Evolutionary conservation across 2,329 filamentous ascomycete genomes (phyloP), one percentile per base, ranked within the genome.

Genomic region (Sporothrix euskadiensis): DNA sequence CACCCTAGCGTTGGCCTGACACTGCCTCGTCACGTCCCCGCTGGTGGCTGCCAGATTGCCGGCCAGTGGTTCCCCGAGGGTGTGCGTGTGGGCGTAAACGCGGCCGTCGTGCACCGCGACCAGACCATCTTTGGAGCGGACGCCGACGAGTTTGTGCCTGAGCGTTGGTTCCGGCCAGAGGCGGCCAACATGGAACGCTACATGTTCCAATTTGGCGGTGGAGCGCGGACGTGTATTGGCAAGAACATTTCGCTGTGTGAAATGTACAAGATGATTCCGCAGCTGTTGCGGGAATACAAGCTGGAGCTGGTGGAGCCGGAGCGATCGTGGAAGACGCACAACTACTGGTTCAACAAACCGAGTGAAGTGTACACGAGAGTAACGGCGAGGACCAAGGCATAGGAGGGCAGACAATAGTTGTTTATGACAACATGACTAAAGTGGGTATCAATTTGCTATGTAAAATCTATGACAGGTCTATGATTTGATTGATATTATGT

Each of bases 311-410:
- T 39, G 5, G n/a, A 54, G 2, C 65, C 65, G 0, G 8, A n/a
- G 4, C 41, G 44, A 12, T 19, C 66, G 32, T 69, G 35, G 68
- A 70, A 22, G 19, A 59, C 68, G 7, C 52, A 70, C 68, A 70
- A 70, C 68, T 47, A 70, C 22, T 70, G 52, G 68, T 59, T 59
- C 35, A 59, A 47, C 68, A 59, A 59, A 22, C 68, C 52, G 22
- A 70, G 68, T 22, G 22, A 56, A 16, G 52, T 70, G 4, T 39
- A 76, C 2, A 78, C 77, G 10, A 6, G 52, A 14, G 35, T 70
- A 74, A 26, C n/a, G 39, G 39, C 56, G 10, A 26, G n/a, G n/a
- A 41, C 10, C 1, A 41, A 41, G 16, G 59, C 2, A 32, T 12
- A 22, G 16, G 16, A 26, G 1, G 19, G 35, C 14, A 12, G 30